These are phyloP conservation scores for Coemansia sp. DNA, from an alignment of 192 early-diverging fungal genomes.

Conservation along the genomic window DNA sequence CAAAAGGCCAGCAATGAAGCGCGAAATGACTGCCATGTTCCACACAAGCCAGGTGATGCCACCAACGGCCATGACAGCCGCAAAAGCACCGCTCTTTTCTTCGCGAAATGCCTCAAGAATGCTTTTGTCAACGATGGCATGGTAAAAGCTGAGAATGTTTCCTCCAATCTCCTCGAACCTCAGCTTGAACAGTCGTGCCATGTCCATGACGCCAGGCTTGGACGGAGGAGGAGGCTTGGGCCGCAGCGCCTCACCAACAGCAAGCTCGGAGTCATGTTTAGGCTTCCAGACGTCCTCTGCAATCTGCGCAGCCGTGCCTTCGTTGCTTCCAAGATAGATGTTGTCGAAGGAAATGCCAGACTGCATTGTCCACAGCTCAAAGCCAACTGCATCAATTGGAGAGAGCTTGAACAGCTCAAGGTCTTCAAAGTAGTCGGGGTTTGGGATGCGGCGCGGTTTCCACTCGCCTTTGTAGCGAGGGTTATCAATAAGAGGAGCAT, in stretches of 20 bases:
- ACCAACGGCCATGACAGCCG: constrained; percentile 21
- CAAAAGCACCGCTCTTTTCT: constrained; percentile 37
- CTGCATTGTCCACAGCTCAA: constrained; percentile 96
- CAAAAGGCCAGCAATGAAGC: constrained; percentile 12
- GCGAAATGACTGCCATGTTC: constrained; percentile 24
- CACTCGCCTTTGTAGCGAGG: constrained; percentile 91
- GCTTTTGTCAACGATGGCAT: constrained; percentile 9
- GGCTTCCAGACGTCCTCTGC: constrained; percentile 76
- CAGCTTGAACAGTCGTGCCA: constrained; percentile 16
- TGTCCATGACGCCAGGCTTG: constrained; percentile 17
- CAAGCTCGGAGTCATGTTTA: constrained; percentile 71
- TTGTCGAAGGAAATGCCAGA: constrained; percentile 86
- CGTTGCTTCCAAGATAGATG: constrained; percentile 81
- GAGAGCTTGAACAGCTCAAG: constrained; percentile 72
- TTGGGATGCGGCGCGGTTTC: constrained; percentile 80
- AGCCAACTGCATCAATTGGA: constrained; percentile 79
- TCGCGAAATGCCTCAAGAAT: constrained; percentile 27
- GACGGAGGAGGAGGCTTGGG: constrained; percentile 29
- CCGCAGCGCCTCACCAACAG: constrained; percentile 28
- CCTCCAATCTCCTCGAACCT: constrained; percentile 32
- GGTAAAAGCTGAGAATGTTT: constrained; percentile 31
- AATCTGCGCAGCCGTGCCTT: constrained; percentile 65
- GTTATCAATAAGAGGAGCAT: constrained; percentile 81
- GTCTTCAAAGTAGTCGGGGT: constrained; percentile 87
- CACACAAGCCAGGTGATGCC: constrained; percentile 43